Evolutionary conservation across 345 rosid species (phyloP).

Genomic region (Brassica nigra): DNA sequence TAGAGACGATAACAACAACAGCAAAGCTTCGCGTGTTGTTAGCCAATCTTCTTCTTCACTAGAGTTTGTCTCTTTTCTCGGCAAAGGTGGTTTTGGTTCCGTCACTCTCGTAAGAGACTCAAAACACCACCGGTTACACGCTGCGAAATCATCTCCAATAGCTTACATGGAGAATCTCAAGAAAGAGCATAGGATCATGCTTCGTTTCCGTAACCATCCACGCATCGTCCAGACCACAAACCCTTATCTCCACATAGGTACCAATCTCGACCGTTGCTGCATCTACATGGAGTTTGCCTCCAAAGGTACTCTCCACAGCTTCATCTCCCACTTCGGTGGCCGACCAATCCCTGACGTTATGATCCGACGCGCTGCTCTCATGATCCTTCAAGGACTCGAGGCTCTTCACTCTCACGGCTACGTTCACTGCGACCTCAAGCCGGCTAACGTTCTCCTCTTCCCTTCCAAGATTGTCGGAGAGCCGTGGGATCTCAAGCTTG

Average conservation of each 20-base stretch:
- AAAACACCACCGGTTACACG: not conserved
- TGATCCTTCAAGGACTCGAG: slow-evolving; percentile 22
- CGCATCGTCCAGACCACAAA: slow-evolving; percentile 11
- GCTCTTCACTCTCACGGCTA: slow-evolving; percentile 24
- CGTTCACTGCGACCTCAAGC: slow-evolving; percentile 22
- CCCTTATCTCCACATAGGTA: not conserved
- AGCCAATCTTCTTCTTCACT: not conserved
- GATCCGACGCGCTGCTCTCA: not conserved
- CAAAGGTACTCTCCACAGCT: slow-evolving; percentile 5
- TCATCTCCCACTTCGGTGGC: not conserved
- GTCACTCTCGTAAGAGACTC: not conserved
- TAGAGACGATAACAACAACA: not conserved
- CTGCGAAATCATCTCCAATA: not conserved
- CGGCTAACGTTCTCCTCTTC: slow-evolving; percentile 11
- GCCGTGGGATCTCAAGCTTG: slow-evolving; percentile 18
- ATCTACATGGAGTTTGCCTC: slow-evolving; percentile 22
- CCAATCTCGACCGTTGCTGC: not conserved
- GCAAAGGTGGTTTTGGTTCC: slow-evolving; percentile 6
- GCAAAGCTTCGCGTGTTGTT: not conserved
- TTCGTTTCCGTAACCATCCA: not conserved
- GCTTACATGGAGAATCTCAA: not conserved
- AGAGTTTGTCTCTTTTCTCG: not conserved
- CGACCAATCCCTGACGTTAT: not conserved
- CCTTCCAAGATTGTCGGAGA: not conserved
- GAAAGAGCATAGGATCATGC: slow-evolving; percentile 14